A percentile compares a stretch with the other conserved stretches of the same genome.
These are phyloP conservation scores for Eutrema salsugineum DNA, from an alignment of 441 rosid species.

Conservation along the genomic window DNA sequence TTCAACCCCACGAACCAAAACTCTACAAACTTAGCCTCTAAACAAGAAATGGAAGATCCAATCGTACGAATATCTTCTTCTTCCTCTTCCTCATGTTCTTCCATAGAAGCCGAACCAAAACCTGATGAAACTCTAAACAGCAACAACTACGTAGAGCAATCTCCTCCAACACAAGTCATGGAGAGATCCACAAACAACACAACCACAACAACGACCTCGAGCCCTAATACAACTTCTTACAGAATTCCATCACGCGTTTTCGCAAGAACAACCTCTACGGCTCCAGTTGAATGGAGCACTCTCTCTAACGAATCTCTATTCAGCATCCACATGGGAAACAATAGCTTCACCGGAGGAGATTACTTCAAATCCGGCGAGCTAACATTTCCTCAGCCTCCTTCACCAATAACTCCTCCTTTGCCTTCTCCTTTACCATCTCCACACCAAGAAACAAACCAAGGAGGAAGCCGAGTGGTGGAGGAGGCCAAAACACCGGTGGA, in stretches of 20 bases:
- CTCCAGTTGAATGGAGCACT: slow-evolving; percentile 55
- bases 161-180: slow-evolving; percentile 51
- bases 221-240: slow-evolving; percentile 19
- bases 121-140: slow-evolving; percentile 11
- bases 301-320: slow-evolving; percentile 61
- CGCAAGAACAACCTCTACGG: slow-evolving; percentile 36
- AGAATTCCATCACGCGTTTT: slow-evolving; percentile 57
- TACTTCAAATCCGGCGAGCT: slow-evolving; percentile 51
- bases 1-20: slow-evolving; percentile 18
- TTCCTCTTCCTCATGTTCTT: slow-evolving; percentile 33
- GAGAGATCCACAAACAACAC: slow-evolving; percentile 36
- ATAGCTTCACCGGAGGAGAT: slow-evolving; percentile 46
- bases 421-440: slow-evolving; percentile 32
- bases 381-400: slow-evolving; percentile 22
- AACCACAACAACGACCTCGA: slow-evolving; percentile 3
- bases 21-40: neutral
- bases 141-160: slow-evolving; percentile 19
- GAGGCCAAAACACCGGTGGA: slow-evolving; percentile 27
- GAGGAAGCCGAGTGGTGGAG: neutral
- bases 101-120: slow-evolving; percentile 31
- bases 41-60: slow-evolving; percentile 11
- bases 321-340: slow-evolving; percentile 53
- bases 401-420: slow-evolving; percentile 28
- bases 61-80: slow-evolving; percentile 14
- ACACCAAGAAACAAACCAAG: neutral